These are phyloP conservation scores for Coemansia sp. DNA, from an alignment of 192 early-diverging fungal species.

Conservation along the genomic window DNA sequence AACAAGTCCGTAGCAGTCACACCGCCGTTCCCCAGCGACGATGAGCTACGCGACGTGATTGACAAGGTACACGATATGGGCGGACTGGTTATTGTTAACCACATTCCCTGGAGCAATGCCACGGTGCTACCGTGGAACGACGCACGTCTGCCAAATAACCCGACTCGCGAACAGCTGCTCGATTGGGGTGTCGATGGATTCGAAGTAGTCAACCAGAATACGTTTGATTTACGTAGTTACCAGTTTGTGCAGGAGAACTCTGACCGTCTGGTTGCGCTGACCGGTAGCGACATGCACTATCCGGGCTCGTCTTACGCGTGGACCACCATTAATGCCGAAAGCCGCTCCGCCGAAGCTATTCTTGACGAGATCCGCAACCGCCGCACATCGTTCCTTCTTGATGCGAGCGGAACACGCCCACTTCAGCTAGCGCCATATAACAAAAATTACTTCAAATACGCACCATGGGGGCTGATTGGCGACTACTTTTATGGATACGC, in stretches of 20 bases:
- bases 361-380: conserved; percentile 58
- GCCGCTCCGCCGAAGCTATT: conserved; percentile 51
- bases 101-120: conserved; percentile 73
- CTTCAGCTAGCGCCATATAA: conserved; percentile 44
- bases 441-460: conserved; percentile 43
- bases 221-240: conserved; percentile 61
- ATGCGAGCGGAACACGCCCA: conserved; percentile 62
- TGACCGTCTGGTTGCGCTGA: conserved; percentile 56
- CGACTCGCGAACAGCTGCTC: conserved; percentile 55
- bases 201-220: conserved; percentile 62
- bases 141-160: conserved; percentile 61
- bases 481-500: conserved; percentile 68
- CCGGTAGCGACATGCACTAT: conserved; percentile 65
- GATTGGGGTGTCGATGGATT: conserved; percentile 72
- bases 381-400: conserved; percentile 63
- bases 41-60: conserved; percentile 59
- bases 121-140: conserved; percentile 57
- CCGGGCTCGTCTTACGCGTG: conserved; percentile 62
- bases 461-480: conserved; percentile 56
- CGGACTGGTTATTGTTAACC: conserved; percentile 71
- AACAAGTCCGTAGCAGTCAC: conserved; percentile 57
- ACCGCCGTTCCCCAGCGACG: conserved; percentile 59
- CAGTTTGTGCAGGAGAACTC: conserved; percentile 45
- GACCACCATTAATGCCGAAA: conserved; percentile 56
- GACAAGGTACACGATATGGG: conserved; percentile 60